Evolutionary conservation across 2,329 filamentous ascomycete genomes (phyloP).

Genomic region (Didymella keratinophila): DNA sequence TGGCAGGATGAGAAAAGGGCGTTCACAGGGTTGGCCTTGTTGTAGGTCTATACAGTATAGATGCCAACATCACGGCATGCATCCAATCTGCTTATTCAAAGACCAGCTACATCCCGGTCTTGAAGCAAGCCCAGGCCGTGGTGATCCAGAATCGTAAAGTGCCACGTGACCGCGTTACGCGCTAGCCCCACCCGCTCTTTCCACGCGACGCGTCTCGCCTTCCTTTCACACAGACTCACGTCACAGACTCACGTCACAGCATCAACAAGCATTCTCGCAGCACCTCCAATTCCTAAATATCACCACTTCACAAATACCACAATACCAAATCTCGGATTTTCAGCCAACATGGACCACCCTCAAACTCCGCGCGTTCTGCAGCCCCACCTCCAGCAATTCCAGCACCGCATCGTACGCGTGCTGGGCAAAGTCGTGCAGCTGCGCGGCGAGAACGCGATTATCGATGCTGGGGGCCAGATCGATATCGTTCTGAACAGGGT

Average conservation of each 20-base stretch:
- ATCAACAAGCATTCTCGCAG: no score
- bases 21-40: constrained; percentile 23
- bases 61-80: neutral
- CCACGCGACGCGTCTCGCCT: constrained; percentile 16
- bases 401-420: constrained; percentile 76
- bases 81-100: no score
- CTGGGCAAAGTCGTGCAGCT: constrained; percentile 86
- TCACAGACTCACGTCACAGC: no score
- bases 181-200: constrained; percentile 2
- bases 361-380: constrained; percentile 82
- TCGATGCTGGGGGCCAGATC: constrained; percentile 81
- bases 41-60: neutral
- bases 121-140: no score
- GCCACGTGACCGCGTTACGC: constrained; percentile 14
- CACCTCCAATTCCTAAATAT: no score
- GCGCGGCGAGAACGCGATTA: constrained; percentile 78
- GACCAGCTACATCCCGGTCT: no score
- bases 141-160: neutral
- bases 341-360: constrained; percentile 41
- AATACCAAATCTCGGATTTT: no score
- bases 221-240: neutral
- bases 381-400: constrained; percentile 77
- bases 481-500: constrained; percentile 78
- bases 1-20: constrained; percentile 20
- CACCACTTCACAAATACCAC: no score